These are phyloP conservation scores for Chlorencoelia australis DNA, from an alignment of 2,329 filamentous ascomycete genomes.

Conservation along the genomic window DNA sequence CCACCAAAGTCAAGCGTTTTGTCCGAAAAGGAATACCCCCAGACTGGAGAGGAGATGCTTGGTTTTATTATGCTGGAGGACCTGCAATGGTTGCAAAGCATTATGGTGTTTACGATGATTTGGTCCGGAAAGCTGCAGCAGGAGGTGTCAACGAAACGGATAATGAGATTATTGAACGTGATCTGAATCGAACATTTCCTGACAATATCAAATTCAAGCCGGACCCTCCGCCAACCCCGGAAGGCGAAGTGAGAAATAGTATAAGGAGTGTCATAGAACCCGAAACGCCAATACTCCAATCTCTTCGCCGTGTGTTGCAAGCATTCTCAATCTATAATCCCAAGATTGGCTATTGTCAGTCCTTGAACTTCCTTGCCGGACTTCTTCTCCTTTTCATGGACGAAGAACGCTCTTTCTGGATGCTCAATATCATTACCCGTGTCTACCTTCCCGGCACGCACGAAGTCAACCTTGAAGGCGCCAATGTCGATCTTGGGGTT, in stretches of 20 bases:
- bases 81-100: constrained; percentile 69
- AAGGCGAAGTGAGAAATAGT: constrained; percentile 25
- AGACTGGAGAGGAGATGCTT: constrained; percentile 88
- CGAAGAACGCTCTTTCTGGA: constrained; percentile 86
- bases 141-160: constrained; percentile 58
- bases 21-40: constrained; percentile 89
- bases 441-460: constrained; percentile 86
- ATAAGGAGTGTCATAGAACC: constrained; percentile 11
- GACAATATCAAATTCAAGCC: constrained; percentile 90
- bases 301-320: constrained; percentile 74
- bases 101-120: constrained; percentile 63
- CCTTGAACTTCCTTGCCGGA: constrained; percentile 87
- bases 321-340: constrained; percentile 90
- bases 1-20: constrained; percentile 78
- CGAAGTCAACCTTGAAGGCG: constrained; percentile 79
- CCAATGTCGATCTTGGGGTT: constrained; percentile 88
- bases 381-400: constrained; percentile 80
- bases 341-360: constrained; percentile 89
- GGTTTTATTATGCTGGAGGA: constrained; percentile 93
- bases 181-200: constrained; percentile 87
- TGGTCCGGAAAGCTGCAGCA: constrained; percentile 53
- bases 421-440: constrained; percentile 85
- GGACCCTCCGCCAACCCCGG: constrained; percentile 24
- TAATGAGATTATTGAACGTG: constrained; percentile 83
- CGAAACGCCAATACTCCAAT: constrained; percentile 71